A percentile compares a stretch with the other conserved stretches of the same genome.
These are phyloP conservation scores for Nemania bipapillata DNA, from an alignment of 2,329 filamentous ascomycete species.

Conservation along the genomic window DNA sequence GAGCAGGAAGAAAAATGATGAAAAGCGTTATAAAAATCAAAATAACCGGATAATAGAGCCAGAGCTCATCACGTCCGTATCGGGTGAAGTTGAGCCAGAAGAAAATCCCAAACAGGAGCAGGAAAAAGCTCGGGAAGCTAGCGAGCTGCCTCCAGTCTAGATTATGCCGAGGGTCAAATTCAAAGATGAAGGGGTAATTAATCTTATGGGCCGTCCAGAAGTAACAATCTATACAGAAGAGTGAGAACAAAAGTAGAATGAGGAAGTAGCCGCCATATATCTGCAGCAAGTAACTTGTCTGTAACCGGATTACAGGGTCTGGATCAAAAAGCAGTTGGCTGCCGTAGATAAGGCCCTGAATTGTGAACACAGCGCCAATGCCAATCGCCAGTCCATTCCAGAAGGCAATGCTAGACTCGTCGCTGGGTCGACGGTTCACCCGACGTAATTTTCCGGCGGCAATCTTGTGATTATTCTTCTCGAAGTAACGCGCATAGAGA, in stretches of 20 bases:
- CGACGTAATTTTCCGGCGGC: conserved; percentile 87
- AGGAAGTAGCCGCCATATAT: conserved; percentile 94
- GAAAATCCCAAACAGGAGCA: conserved; percentile 79
- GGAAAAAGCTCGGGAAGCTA: conserved; percentile 86
- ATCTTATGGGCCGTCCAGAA: conserved; percentile 86
- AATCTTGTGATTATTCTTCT: conserved; percentile 90
- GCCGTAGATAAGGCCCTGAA: conserved; percentile 74
- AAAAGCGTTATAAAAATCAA: conserved; percentile 74
- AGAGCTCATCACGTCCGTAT: conserved; percentile 74
- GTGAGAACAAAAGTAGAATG: conserved; percentile 77
- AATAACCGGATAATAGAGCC: conserved; percentile 86
- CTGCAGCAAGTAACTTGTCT: conserved; percentile 79
- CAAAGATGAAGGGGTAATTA: conserved; percentile 97
- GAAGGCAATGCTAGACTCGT: conserved; percentile 69
- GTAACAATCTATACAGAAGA: conserved; percentile 88
- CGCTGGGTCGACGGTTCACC: conserved; percentile 67
- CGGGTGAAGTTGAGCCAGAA: conserved; percentile 89
- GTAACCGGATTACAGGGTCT: conserved; percentile 60
- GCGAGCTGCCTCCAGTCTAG: conserved; percentile 90
- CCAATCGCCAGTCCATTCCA: conserved; percentile 74
- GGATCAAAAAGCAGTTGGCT: conserved; percentile 62
- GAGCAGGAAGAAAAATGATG: conserved; percentile 80
- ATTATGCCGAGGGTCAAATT: conserved; percentile 87
- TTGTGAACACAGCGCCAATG: conserved; percentile 71
- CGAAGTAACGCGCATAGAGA: conserved; percentile 93